Evolutionary conservation across 2,329 filamentous ascomycete species (phyloP), one percentile per base, ranked within the genome.

Genomic region (Xenoacremonium recifei): DNA sequence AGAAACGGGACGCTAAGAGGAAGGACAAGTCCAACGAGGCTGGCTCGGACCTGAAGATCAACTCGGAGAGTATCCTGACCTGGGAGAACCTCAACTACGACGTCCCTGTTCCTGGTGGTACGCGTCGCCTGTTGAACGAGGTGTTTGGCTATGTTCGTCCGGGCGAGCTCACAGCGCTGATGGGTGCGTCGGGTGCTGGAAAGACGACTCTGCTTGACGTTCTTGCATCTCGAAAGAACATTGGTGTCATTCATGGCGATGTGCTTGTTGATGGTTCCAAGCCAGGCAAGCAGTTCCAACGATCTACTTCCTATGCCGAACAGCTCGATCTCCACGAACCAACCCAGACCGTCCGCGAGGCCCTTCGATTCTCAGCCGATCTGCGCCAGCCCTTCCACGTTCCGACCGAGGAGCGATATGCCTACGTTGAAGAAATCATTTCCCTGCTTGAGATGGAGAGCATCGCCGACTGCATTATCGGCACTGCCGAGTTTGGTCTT

Each of bases 191-290:
- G 5, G 87, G 87, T n/a, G 89, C 89, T 4, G 89, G 89, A 36
- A 95, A 95, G 68, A 93, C 89, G 0, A 95, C 89, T 0, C 70
- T 95, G 1, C 71, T 95, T 3, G 87, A 95, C 55, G 87, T 92
- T 1, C 70, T 95, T 25, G 78, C 78, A 0, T 62, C 72, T 1
- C 69, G 80, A 27, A 82, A 81, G 66, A 82, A 79, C 51, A 79
- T 82, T 41, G 80, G 79, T 50, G 76, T 81, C 2, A 77, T 83
- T 29, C 54, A 60, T 1, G 79, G 79, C 29, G 74, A 79, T 30
- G 72, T 83, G 7, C 61, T 81, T 3, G 76, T 83, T 23, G 79
- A 82, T 44, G 77, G 75, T 12, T 46, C 63, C 31, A 75, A 75
- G 51, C 79, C 78, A 0, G 77, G 77, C 27, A 76, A 75, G 55